Evolutionary conservation across 169 alveolate species (phyloP).

Genomic region (Eimeria necatrix): DNA sequence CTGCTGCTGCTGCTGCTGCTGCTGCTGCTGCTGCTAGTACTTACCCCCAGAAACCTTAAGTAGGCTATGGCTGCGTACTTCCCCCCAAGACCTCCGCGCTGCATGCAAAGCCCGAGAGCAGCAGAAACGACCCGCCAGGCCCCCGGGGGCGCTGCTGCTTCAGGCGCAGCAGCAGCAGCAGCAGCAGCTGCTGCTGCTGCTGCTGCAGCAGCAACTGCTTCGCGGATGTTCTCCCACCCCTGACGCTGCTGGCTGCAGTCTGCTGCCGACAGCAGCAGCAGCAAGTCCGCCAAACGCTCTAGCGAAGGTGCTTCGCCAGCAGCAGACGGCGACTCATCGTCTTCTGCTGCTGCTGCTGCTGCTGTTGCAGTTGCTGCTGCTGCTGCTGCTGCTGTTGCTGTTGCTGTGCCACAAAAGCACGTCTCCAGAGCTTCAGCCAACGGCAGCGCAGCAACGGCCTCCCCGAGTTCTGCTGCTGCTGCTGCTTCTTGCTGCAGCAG

Average conservation of each 20-base stretch:
- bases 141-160: conserved; percentile 31
- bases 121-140: conserved; percentile 57
- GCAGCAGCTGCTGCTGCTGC: conserved; percentile 49
- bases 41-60: not conserved
- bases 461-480: conserved; percentile 57
- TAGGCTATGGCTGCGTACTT: not conserved
- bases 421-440: conserved; percentile 36
- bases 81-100: not conserved
- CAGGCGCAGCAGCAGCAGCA: conserved; percentile 3
- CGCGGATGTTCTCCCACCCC: conserved; percentile 10
- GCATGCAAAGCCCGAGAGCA: conserved; percentile 67
- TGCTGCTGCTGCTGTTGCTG: conserved; percentile 39
- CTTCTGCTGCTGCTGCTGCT: not conserved
- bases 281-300: not conserved
- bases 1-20: conserved; percentile 37
- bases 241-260: conserved; percentile 15
- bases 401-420: not conserved
- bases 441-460: conserved; percentile 75
- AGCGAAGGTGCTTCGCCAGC: not conserved
- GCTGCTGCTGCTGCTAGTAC: conserved; percentile 47
- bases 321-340: not conserved
- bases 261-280: conserved; percentile 22
- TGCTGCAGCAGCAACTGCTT: conserved; percentile 63
- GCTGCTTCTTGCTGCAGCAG: not conserved
- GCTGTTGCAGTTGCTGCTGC: conserved; percentile 45